phyloP scores from a whole-genome alignment of 768 basidiomycete species.

The Plicaturopsis crispa region DNA sequence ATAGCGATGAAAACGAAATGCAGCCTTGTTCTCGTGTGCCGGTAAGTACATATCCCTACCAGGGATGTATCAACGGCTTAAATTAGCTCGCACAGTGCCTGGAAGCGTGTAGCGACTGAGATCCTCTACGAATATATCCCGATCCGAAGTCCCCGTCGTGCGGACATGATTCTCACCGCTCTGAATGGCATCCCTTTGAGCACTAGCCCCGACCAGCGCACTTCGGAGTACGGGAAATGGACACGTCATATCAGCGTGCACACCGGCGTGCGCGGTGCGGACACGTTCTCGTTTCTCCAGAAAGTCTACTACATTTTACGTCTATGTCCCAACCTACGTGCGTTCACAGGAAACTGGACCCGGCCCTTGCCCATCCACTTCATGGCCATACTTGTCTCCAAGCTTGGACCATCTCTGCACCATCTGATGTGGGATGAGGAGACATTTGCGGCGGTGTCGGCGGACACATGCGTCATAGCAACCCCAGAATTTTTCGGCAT shows the following conservation, averaged over 20 bases:
- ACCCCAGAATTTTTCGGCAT: constrained; percentile 30
- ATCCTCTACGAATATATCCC: constrained; percentile 39
- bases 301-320: constrained; percentile 36
- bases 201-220: background rate
- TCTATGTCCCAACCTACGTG: constrained; percentile 35
- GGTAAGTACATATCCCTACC: no score
- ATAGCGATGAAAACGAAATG: constrained; percentile 43
- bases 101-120: constrained; percentile 34
- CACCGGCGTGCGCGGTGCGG: constrained; percentile 34
- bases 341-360: constrained; percentile 41
- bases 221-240: constrained; percentile 33
- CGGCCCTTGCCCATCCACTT: constrained; percentile 35
- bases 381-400: constrained; percentile 28
- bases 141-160: constrained; percentile 37
- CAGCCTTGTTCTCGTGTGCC: constrained; percentile 38
- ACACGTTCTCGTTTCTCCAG: constrained; percentile 29
- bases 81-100: no score
- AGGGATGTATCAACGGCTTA: no score
- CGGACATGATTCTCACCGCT: constrained; percentile 27
- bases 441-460: constrained; percentile 12
- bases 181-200: constrained; percentile 16
- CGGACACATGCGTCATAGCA: constrained; percentile 16
- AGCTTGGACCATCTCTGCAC: constrained; percentile 33
- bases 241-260: constrained; percentile 40
- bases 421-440: constrained; percentile 38